Conservation (phyloP, 257 asterid species). For the Orobanche coerulescens region DNA sequence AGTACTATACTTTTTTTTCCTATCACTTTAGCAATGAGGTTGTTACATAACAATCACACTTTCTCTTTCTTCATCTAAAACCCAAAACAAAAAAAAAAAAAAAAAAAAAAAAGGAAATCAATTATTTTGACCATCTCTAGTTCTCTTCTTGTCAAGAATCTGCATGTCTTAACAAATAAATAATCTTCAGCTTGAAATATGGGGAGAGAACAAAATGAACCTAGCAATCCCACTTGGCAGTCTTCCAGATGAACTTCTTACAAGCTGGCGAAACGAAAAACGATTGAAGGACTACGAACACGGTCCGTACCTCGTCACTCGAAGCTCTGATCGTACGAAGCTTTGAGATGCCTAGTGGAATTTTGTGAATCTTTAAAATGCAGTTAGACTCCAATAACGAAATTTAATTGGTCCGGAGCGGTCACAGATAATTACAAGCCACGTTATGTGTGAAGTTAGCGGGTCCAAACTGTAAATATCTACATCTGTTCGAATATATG, state of each 20-base stretch:
- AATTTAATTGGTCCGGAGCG: constrained; percentile 24
- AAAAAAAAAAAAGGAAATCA: constrained; percentile 29
- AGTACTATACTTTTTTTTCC: constrained; percentile 17
- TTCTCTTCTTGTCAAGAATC: constrained; percentile 44
- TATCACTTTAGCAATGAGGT: constrained; percentile 53
- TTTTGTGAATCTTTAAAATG: constrained; percentile 18
- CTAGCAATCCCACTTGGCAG: constrained; percentile 31
- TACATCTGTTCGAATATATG: constrained; percentile 55
- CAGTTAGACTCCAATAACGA: constrained; percentile 25
- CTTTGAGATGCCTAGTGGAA: constrained; percentile 21
- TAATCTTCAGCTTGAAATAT: constrained; percentile 35
- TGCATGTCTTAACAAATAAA: constrained; percentile 39
- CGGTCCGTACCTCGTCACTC: constrained; percentile 1
- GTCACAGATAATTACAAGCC: constrained; percentile 19
- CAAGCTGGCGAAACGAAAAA: constrained; percentile 3
- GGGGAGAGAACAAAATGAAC: constrained; percentile 17
- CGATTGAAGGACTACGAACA: background rate
- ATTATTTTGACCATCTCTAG: constrained; percentile 38
- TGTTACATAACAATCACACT: constrained; percentile 46
- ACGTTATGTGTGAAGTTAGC: constrained; percentile 42
- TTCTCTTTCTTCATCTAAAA: constrained; percentile 34
- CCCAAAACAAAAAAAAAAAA: constrained; percentile 30
- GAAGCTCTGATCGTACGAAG: background rate
- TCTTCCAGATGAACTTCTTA: too few species aligned
- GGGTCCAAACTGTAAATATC: constrained; percentile 35